Evolutionary conservation across 768 basidiomycete genomes (phyloP), one percentile per base, ranked within the genome.

Genomic region (Favolaschia claudopus): DNA sequence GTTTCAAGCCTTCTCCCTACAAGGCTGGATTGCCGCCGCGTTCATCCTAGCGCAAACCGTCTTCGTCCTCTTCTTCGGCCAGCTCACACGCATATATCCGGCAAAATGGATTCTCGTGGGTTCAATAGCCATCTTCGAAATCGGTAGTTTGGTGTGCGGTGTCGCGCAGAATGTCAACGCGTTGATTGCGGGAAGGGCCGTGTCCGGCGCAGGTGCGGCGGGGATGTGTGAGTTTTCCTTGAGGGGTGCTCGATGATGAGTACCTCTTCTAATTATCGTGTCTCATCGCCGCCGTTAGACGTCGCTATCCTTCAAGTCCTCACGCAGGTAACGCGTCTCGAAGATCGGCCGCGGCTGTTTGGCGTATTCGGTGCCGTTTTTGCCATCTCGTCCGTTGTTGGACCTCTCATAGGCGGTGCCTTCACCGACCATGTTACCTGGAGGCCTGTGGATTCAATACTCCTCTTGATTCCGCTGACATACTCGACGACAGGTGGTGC

Each of bases 131-230:
- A 57, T 81, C 50, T 82, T 81, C 63, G 82, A 82, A 60, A 58
- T 80, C 32, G 82, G 82, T 6, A 76, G 73, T 4, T 62, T 77
- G 15, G 61, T 80, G 36, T 81, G 78, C 62, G 82, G 75, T 37
- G 67, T 72, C 20, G 62, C 70, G 19, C 61, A 58, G 2, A 63
- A 47, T 47, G 60, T 74, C 22, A 54, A 66, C 34, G 47, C 67
- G 28, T 53, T 78, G 19, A 77, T 78, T 46, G 69, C 78, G 34
- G 82, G 82, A 19, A 65, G 81, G 17, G 79, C 80, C 0, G 55
- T 83, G 25, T 69, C 76, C 3, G 82, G 82, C 19, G 50, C 24
- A 10, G 40, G 40, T 14, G 40, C 10, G 9, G 40, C 40, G 40
- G 40, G 40, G 22, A 14, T 43, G 79, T 4, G n/a, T n/a, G n/a